Evolutionary conservation across 2,329 filamentous ascomycete genomes (phyloP).

Genomic region (Paramyrothecium sp.): DNA sequence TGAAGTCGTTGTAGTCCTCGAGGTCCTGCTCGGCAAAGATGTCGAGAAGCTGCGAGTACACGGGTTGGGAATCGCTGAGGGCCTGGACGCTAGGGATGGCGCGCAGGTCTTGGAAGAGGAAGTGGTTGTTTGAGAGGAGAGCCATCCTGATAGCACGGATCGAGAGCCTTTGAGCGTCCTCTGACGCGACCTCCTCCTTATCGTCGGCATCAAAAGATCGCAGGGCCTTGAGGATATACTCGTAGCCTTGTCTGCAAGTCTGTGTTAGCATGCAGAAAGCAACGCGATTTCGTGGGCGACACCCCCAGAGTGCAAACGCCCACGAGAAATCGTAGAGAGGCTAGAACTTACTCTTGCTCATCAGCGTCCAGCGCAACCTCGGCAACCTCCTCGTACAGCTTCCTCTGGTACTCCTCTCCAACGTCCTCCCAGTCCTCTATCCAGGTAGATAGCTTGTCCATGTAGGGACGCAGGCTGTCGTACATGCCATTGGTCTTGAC

Average conservation of each 20-base stretch:
- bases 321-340: background rate
- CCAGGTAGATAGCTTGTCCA: slow-evolving; percentile 82
- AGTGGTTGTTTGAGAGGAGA: slow-evolving; percentile 53
- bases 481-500: slow-evolving; percentile 75
- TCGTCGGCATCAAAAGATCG: slow-evolving; percentile 58
- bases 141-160: slow-evolving; percentile 55
- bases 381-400: slow-evolving; percentile 78
- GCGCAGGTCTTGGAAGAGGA: slow-evolving; percentile 78
- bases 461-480: slow-evolving; percentile 78
- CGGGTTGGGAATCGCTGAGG: slow-evolving; percentile 77
- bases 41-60: slow-evolving; percentile 89
- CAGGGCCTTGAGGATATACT: slow-evolving; percentile 64
- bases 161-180: slow-evolving; percentile 60
- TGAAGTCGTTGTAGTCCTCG: slow-evolving; percentile 94
- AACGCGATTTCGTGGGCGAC: too few species aligned
- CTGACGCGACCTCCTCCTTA: slow-evolving; percentile 53
- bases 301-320: too few species aligned
- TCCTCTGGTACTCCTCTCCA: slow-evolving; percentile 78
- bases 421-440: slow-evolving; percentile 83
- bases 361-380: slow-evolving; percentile 77
- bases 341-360: slow-evolving; percentile 65
- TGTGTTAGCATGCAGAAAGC: slow-evolving; percentile 13
- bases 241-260: slow-evolving; percentile 56
- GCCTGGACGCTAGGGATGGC: slow-evolving; percentile 82
- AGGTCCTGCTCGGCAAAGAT: slow-evolving; percentile 93